Evolutionary conservation across 2,329 filamentous ascomycete genomes (phyloP), one percentile per base, ranked within the genome.

Genomic region (Epichloe typhina): DNA sequence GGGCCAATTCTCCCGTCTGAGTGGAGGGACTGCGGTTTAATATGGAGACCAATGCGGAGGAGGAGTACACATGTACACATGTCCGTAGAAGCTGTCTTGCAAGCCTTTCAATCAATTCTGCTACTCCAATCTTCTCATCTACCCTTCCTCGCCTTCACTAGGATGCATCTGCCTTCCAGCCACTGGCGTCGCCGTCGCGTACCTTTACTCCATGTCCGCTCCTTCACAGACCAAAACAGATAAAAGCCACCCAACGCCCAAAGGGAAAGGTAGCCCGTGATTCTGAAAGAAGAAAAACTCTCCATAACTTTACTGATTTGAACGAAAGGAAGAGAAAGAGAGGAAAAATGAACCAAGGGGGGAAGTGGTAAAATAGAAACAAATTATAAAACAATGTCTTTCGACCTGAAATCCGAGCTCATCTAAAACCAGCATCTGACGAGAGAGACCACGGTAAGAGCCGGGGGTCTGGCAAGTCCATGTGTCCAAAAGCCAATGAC

Each of bases 41-140:
- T 31, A 4, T 31, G 31, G 31, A 31, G 31, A 31, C 31, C 31
- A 9, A 9, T 4, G 8, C 31, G 8, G 31, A 11, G 31, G 31
- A 31, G 9, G 7, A 31, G 26, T 8, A 19, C 17, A 19, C 17
- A 19, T 19, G 17, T 19, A 19, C 17, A 19, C 17, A 23, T 23
- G 2, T 21, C 21, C 21, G 21, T 26, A 11, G 31, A 31, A 31
- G 31, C 31, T 9, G 43, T 47, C 45, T 41, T 53, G 40, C 36
- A 46, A 50, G 42, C 46, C 45, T 53, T 49, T 49, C 49, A 51
- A 51, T 45, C 40, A 48, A 49, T 49, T 46, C 52, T 51, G 42
- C 49, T 50, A 38, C 41, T 40, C 48, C 42, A 37, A 46, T 41
- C 35, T 37, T 21, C 23, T 21, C 15, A 45, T 45, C 40, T 40